Percentiles rank a stretch among this genome's conserved stretches.
These are phyloP conservation scores for Takashimella tepidaria DNA, from an alignment of 1,284 basidiomycete species.

Conservation along the genomic window DNA sequence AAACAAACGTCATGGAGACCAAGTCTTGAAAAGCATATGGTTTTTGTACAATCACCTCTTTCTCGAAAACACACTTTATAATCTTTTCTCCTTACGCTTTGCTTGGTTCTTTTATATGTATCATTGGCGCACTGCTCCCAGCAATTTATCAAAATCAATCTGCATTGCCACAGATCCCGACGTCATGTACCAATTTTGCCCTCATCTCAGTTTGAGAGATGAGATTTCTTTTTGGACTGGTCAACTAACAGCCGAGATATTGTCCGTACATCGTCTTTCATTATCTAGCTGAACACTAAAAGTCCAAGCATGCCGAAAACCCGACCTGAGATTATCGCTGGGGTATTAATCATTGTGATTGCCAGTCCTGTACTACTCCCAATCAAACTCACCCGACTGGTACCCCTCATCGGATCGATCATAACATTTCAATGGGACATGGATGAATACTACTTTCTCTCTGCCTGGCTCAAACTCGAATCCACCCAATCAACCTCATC, in stretches of 20 bases:
- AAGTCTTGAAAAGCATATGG: no score
- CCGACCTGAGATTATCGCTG: not conserved
- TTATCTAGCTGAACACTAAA: no score
- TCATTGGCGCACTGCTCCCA: no score
- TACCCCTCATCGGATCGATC: not conserved
- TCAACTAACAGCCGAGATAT: not conserved
- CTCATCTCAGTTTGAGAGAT: not conserved
- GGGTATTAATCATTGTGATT: not conserved
- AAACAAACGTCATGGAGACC: no score
- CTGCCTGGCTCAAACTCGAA: not conserved
- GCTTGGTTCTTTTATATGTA: no score
- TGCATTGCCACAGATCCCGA: not conserved
- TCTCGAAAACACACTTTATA: no score
- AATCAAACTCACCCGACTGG: not conserved
- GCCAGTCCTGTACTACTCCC: not conserved
- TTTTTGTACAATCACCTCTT: no score
- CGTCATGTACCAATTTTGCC: not conserved
- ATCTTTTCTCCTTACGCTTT: no score
- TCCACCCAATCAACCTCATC: not conserved
- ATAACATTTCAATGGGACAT: not conserved
- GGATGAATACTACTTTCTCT: not conserved
- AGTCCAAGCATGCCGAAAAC: not conserved
- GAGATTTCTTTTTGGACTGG: no score
- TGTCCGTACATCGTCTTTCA: not conserved
- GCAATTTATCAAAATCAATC: no score